phyloP scores from a whole-genome alignment of 148 eudicot species.

The Talinum fruticosum region DNA sequence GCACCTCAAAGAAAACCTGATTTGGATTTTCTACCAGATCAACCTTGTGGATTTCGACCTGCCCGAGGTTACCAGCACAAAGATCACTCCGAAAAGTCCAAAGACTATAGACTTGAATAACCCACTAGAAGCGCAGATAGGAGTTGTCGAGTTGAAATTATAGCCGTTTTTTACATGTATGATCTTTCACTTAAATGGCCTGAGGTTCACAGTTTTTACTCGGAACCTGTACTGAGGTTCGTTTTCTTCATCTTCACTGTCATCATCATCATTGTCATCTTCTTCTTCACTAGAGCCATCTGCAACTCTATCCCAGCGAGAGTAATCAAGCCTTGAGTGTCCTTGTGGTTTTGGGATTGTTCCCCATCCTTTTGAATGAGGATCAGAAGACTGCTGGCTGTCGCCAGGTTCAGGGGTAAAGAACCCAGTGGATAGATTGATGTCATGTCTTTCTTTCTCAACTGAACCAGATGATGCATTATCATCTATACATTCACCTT shows the following conservation, averaged over 20 bases:
- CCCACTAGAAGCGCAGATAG: too few relatives aligned
- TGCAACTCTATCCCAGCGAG: conserved; percentile 73
- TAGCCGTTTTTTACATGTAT: background rate
- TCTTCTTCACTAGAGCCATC: conserved; percentile 77
- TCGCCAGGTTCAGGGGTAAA: conserved; percentile 22
- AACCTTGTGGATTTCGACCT: background rate
- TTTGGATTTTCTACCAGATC: background rate
- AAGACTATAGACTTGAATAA: background rate
- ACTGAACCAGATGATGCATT: conserved; percentile 1
- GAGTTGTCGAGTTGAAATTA: too few relatives aligned
- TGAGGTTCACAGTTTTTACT: conserved; percentile 58
- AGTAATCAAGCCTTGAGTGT: conserved; percentile 80
- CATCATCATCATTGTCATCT: conserved; percentile 37
- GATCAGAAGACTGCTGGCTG: conserved; percentile 28
- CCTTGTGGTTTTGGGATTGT: conserved; percentile 82
- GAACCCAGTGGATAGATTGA: conserved; percentile 6
- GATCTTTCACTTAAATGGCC: conserved; percentile 45
- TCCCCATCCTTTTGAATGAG: conserved; percentile 53
- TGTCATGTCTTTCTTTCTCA: conserved; percentile 12
- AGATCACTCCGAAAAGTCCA: background rate
- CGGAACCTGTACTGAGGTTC: conserved; percentile 71
- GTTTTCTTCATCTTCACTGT: conserved; percentile 52
- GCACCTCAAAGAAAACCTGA: background rate
- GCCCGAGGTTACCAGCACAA: background rate
- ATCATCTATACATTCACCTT: conserved; percentile 16